Conservation (phyloP, 2,329 filamentous ascomycete species). For the Trichoderma sp. region DNA sequence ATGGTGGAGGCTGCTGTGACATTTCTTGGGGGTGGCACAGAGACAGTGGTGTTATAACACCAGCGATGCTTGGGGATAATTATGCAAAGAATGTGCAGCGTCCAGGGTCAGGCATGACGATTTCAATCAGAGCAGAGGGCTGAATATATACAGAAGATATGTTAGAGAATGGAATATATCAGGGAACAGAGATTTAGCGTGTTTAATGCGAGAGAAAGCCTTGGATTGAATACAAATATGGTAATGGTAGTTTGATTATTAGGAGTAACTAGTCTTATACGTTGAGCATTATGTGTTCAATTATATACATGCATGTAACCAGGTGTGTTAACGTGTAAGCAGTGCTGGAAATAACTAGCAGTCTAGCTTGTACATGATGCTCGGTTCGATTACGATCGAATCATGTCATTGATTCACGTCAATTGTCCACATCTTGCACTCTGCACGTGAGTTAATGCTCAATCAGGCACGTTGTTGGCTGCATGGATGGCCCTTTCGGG, state of each 20-base stretch:
- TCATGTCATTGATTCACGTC: background rate
- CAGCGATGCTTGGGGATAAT: background rate
- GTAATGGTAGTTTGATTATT: too few species aligned
- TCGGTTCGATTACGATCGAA: background rate
- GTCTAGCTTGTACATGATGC: background rate
- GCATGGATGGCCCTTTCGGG: background rate
- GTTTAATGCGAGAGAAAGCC: too few species aligned
- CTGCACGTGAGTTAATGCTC: background rate
- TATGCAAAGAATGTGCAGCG: background rate
- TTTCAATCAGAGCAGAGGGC: slow-evolving; percentile 31
- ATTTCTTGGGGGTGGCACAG: background rate
- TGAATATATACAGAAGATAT: background rate
- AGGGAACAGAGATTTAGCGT: too few species aligned
- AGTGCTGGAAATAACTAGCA: background rate
- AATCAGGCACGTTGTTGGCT: background rate
- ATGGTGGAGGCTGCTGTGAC: background rate
- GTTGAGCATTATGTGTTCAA: too few species aligned
- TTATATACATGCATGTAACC: too few species aligned
- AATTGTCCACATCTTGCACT: background rate
- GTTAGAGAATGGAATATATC: background rate
- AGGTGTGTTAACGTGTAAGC: background rate
- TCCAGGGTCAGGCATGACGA: background rate
- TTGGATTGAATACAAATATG: too few species aligned
- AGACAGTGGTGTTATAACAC: background rate
- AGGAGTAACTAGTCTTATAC: too few species aligned